phyloP scores from a whole-genome alignment of 2,329 filamentous ascomycete genomes.

The Calonectria leucothoes region DNA sequence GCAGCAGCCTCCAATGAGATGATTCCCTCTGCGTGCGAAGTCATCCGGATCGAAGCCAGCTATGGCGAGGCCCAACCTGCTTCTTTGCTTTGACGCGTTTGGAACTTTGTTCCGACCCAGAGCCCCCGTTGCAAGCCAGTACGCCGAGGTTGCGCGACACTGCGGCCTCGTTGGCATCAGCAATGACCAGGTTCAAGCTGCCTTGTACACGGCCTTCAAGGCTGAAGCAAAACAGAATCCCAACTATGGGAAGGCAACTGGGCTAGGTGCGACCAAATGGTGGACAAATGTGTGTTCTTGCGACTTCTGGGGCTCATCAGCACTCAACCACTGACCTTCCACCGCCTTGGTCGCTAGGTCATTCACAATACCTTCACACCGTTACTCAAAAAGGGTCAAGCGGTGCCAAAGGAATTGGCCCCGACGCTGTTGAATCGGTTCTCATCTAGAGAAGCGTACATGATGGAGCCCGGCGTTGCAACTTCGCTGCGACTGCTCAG shows the following conservation, averaged over 20 bases:
- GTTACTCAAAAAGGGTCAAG: not conserved
- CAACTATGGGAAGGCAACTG: constrained; percentile 33
- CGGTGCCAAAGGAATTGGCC: constrained; percentile 25
- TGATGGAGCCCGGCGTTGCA: constrained; percentile 14
- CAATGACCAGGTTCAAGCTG: constrained; percentile 27
- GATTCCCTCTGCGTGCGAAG: no score
- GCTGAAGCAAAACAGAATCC: constrained; percentile 29
- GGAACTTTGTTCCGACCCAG: constrained; percentile 30
- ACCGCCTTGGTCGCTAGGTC: constrained; percentile 20
- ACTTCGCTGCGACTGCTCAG: constrained; percentile 13
- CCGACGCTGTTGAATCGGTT: constrained; percentile 28
- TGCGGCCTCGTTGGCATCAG: constrained; percentile 29
- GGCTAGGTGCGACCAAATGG: constrained; percentile 32
- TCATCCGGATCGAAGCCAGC: not conserved
- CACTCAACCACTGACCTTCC: not conserved
- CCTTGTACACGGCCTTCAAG: constrained; percentile 28
- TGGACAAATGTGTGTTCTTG: constrained; percentile 32
- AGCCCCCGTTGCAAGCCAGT: constrained; percentile 27
- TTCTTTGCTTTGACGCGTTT: constrained; percentile 35
- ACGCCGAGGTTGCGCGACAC: constrained; percentile 31
- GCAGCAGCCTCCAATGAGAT: not conserved
- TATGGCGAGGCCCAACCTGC: constrained; percentile 46
- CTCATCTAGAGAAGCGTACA: constrained; percentile 28
- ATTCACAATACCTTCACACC: constrained; percentile 33
- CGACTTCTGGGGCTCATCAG: not conserved